These are phyloP conservation scores for Colletotrichum sp. DNA, from an alignment of 2,329 filamentous ascomycete species.

Conservation along the genomic window DNA sequence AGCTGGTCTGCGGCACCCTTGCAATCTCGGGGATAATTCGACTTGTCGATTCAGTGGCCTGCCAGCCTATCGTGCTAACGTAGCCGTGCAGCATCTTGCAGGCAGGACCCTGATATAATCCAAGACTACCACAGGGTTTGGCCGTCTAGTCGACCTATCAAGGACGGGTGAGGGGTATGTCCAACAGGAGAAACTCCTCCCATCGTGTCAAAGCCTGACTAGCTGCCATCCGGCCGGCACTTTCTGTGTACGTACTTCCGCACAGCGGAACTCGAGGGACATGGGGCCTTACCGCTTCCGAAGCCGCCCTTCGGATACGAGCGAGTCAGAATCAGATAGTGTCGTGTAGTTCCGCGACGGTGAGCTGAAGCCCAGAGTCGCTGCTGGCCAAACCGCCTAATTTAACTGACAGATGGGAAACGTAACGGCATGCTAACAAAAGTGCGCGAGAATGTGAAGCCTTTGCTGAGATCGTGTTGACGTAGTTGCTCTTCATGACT, in stretches of 20 bases:
- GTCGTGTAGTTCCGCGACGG: not conserved
- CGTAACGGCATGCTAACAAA: not conserved
- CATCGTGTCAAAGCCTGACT: conserved; percentile 18
- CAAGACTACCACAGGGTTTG: not conserved
- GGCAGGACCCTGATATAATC: conserved; percentile 14
- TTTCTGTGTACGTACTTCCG: conserved; percentile 13
- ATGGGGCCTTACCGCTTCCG: conserved; percentile 12
- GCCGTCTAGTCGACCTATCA: not conserved
- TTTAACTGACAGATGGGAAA: not conserved
- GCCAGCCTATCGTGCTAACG: not conserved
- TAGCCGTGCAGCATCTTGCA: conserved; percentile 10
- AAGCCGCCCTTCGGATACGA: conserved; percentile 15
- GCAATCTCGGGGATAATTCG: conserved; percentile 21
- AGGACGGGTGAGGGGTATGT: conserved; percentile 5
- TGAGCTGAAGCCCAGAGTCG: not conserved
- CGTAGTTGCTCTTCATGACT: conserved; percentile 18
- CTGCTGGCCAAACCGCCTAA: not conserved
- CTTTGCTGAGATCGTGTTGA: not conserved
- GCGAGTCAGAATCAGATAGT: conserved; percentile 17
- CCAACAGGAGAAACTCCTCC: not conserved
- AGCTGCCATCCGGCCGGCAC: conserved; percentile 18
- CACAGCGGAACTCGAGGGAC: conserved; percentile 1
- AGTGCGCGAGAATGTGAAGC: not conserved
- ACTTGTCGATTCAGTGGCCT: conserved; percentile 17
- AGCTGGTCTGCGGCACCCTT: not conserved